phyloP scores from a whole-genome alignment of 2,329 filamentous ascomycete genomes.

The Podosphaera xanthii region DNA sequence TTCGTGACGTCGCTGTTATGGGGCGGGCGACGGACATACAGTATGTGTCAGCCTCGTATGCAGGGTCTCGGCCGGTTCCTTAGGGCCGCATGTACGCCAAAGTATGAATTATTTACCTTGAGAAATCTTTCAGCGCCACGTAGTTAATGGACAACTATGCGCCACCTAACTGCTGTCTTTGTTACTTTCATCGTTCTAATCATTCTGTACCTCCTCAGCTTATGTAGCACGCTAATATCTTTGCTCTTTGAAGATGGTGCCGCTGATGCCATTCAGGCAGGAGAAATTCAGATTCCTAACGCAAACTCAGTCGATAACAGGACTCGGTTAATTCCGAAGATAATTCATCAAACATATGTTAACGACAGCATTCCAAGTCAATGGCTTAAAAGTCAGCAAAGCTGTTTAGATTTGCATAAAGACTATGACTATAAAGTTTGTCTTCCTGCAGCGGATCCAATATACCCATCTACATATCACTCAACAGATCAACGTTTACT shows the following conservation, averaged over 20 bases:
- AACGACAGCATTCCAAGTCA: slow-evolving; percentile 42
- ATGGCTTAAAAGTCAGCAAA: slow-evolving; percentile 44
- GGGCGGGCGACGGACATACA: too few relatives aligned
- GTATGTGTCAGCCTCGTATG: too few relatives aligned
- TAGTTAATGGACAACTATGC: slow-evolving; percentile 10
- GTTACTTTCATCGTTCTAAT: slow-evolving; percentile 36
- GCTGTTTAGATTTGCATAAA: slow-evolving; percentile 41
- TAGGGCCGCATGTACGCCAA: too few relatives aligned
- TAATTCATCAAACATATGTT: slow-evolving; percentile 57
- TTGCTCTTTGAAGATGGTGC: slow-evolving; percentile 45
- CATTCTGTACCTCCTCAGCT: slow-evolving; percentile 39
- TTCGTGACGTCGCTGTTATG: too few relatives aligned
- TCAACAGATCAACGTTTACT: not conserved
- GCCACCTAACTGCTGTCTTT: slow-evolving; percentile 16
- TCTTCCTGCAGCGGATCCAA: slow-evolving; percentile 1
- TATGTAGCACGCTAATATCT: slow-evolving; percentile 47
- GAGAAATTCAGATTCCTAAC: slow-evolving; percentile 42
- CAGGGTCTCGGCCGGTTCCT: too few relatives aligned
- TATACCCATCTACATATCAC: not conserved
- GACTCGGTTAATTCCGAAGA: slow-evolving; percentile 46
- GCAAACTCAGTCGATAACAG: slow-evolving; percentile 31
- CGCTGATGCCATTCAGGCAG: slow-evolving; percentile 40
- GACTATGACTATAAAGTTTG: slow-evolving; percentile 51
- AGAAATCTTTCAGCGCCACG: not conserved
- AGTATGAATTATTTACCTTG: not conserved